These are phyloP conservation scores for Salix koriyanagi DNA, from an alignment of 345 rosid genomes.

Conservation along the genomic window DNA sequence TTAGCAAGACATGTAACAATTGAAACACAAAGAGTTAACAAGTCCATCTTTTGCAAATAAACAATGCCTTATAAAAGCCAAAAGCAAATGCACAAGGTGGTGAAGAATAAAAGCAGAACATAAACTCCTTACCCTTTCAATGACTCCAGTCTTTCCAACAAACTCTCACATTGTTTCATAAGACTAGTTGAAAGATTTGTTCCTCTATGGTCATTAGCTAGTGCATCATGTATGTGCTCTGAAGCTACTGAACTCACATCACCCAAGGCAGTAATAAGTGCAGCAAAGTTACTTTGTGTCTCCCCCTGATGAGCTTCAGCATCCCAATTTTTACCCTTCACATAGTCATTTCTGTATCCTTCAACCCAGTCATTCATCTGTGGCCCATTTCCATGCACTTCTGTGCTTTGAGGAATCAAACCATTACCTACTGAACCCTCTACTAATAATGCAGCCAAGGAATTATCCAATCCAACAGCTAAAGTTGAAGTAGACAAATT, in stretches of 20 bases:
- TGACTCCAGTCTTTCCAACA: slow-evolving; percentile 71
- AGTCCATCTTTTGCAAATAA: background rate
- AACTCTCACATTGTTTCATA: slow-evolving; percentile 46
- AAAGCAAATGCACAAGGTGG: background rate
- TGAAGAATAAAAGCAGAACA: slow-evolving; percentile 16
- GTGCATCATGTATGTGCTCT: slow-evolving; percentile 10
- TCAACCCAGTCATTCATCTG: slow-evolving; percentile 17
- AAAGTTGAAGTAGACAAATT: slow-evolving; percentile 25
- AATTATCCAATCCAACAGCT: slow-evolving; percentile 28
- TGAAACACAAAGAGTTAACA: slow-evolving; percentile 2
- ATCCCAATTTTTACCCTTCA: slow-evolving; percentile 20
- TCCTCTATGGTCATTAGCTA: slow-evolving; percentile 18
- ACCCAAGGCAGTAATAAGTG: slow-evolving; percentile 23
- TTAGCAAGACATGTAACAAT: slow-evolving; percentile 16
- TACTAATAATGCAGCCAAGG: slow-evolving; percentile 22
- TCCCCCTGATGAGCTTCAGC: slow-evolving; percentile 30
- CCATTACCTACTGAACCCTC: slow-evolving; percentile 19
- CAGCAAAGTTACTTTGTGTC: slow-evolving; percentile 17
- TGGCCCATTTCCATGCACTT: slow-evolving; percentile 12
- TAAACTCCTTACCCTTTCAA: slow-evolving; percentile 52
- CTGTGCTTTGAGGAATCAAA: slow-evolving; percentile 29
- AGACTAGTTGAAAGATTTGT: slow-evolving; percentile 47
- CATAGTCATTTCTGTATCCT: slow-evolving; percentile 31
- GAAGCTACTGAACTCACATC: slow-evolving; percentile 10
- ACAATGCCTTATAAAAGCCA: background rate